Evolutionary conservation across 306 rosid species (phyloP), one percentile per base, ranked within the genome.

Genomic region (Vigna reflexopilosa): DNA sequence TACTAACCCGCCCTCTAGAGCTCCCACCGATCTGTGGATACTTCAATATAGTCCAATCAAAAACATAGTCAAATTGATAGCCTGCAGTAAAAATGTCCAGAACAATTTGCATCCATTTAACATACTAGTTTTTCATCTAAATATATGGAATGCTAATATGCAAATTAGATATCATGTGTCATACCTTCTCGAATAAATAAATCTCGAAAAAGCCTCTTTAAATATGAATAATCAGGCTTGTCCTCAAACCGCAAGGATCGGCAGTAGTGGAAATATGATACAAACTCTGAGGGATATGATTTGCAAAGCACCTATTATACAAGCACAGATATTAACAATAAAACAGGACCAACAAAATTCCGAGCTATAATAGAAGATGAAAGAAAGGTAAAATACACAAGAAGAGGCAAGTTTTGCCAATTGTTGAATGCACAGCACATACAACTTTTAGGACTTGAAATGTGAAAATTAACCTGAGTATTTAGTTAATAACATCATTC

Each of bases 211-310:
- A 96, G 99, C 78, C 98, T 93, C 88, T 91, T 96, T 50, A 96
- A 86, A 85, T 96, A 93, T 51, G 99, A 96, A 86, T 93, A 96
- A 82, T 96, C 98, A 51, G 99, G 99, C 81, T 96, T 96, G 91
- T 96, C 99, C 66, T 96, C 99, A 75, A 96, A 96, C 76, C 96
- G 90, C 90, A 96, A 79, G 6, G 99, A 82, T 47, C 96, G 97
- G 75, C 99, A 93, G 84, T 93, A 96, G 81, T 91, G 98, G 76
- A 96, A 96, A 78, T 91, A 96, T 67, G 99, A 96, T 80, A 86
- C 92, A 77, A 96, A 96, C 88, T 96, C 99, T 19, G 99, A 84
- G 42, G 99, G 94, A 86, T 87, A 76, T 57, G 98, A 86, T 85
- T 87, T 96, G 92, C 99, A 96, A 20, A 96, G 94, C 48, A 75